phyloP scores from a whole-genome alignment of 257 asterid species.

The Capsicum chinense region DNA sequence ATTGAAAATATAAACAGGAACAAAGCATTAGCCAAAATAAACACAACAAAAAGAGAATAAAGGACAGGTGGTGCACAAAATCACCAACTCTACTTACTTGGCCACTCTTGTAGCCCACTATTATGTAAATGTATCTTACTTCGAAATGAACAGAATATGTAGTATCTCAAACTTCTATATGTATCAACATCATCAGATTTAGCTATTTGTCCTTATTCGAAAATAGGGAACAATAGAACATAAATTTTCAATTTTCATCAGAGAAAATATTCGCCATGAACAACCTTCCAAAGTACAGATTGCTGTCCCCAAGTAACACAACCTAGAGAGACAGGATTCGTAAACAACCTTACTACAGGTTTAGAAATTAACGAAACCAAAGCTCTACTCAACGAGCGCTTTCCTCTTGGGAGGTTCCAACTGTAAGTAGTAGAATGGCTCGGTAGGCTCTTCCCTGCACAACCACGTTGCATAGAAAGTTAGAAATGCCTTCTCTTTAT shows the following conservation, averaged over 20 bases:
- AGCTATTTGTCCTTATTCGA: background rate
- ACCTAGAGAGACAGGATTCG: background rate
- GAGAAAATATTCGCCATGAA: background rate
- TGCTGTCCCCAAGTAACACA: background rate
- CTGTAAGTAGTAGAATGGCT: slow-evolving; percentile 82
- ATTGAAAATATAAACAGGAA: background rate
- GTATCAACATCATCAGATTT: background rate
- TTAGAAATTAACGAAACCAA: background rate
- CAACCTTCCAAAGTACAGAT: background rate
- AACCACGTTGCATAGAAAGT: background rate
- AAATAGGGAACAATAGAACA: background rate
- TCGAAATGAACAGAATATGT: background rate
- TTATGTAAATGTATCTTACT: background rate
- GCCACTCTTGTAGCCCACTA: no score
- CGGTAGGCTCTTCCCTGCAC: slow-evolving; percentile 97
- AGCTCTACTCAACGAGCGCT: slow-evolving; percentile 53
- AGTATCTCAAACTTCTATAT: background rate
- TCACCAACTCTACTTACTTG: no score
- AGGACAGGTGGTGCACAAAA: background rate
- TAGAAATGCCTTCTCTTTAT: background rate
- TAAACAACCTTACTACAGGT: background rate
- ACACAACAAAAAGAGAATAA: background rate
- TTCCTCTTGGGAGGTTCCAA: slow-evolving; percentile 85
- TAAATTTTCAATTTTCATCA: background rate
- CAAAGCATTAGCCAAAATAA: background rate